Conservation (phyloP, 495 filamentous ascomycete genomes). For the Neohortaea acidophila region DNA sequence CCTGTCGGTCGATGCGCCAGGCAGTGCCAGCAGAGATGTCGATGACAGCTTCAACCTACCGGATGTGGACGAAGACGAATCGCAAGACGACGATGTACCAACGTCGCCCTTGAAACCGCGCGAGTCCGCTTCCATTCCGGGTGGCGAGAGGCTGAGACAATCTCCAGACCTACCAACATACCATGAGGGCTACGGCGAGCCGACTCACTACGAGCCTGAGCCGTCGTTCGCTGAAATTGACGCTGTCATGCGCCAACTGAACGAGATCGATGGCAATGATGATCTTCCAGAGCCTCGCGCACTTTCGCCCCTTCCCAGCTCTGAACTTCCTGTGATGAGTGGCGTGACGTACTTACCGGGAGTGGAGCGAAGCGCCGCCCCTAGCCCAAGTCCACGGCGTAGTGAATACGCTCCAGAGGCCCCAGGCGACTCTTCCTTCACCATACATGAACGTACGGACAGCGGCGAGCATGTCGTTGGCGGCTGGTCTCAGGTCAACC, state of each 20-base stretch:
- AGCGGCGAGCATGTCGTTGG: constrained; percentile 14
- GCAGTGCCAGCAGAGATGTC: too few relatives aligned
- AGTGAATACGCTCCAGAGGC: constrained; percentile 9
- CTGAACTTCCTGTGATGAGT: constrained; percentile 23
- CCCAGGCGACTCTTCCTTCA: constrained; percentile 10
- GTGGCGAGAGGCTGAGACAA: too few relatives aligned
- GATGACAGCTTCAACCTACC: too few relatives aligned
- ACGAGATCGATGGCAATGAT: constrained; percentile 33
- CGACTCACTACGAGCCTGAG: too few relatives aligned
- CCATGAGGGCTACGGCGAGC: too few relatives aligned
- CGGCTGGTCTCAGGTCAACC: constrained; percentile 32
- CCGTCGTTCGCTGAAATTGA: constrained; percentile 69
- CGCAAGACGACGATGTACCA: too few relatives aligned
- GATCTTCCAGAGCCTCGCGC: constrained; percentile 33
- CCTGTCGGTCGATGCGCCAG: too few relatives aligned
- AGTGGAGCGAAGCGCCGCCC: constrained; percentile 43
- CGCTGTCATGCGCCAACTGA: constrained; percentile 69
- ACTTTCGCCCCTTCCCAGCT: constrained; percentile 33
- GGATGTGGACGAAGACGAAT: too few relatives aligned
- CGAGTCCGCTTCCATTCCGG: too few relatives aligned
- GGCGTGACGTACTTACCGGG: constrained; percentile 35
- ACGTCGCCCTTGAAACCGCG: too few relatives aligned
- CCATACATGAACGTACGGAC: constrained; percentile 11
- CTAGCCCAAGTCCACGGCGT: constrained; percentile 54
- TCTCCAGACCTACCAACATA: too few relatives aligned